Percentiles rank a stretch among this genome's conserved stretches.
phyloP scores from a whole-genome alignment of 1,284 basidiomycete genomes.

The Ustilago bromivora region DNA sequence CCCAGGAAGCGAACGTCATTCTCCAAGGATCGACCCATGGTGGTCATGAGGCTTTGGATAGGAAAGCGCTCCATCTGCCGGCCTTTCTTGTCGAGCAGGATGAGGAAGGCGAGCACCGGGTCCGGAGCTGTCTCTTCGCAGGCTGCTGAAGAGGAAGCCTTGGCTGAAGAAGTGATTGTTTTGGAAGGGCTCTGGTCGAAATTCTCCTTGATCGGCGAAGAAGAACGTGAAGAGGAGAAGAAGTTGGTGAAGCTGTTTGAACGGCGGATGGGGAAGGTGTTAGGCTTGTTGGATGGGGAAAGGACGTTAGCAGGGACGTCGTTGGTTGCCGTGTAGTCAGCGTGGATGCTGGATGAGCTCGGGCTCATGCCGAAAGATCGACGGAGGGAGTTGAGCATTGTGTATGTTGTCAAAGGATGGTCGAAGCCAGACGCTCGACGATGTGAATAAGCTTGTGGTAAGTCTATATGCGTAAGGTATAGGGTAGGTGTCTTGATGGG shows the following conservation, averaged over 20 bases:
- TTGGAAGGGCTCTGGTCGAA: conserved; percentile 4
- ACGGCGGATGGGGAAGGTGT: conserved; percentile 41
- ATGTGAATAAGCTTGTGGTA: no score
- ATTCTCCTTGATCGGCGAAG: conserved; percentile 28
- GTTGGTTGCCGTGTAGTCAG: conserved; percentile 14
- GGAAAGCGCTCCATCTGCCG: conserved; percentile 42
- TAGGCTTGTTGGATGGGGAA: conserved; percentile 39
- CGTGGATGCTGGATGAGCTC: conserved; percentile 27
- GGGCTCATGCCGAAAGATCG: conserved; percentile 54
- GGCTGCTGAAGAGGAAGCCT: conserved; percentile 12
- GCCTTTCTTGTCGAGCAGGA: conserved; percentile 45
- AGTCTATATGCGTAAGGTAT: no score
- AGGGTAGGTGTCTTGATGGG: no score
- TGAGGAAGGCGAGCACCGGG: conserved; percentile 38
- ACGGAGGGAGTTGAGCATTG: conserved; percentile 43
- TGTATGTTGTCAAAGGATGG: neutral
- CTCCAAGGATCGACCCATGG: conserved; percentile 45
- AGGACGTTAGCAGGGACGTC: conserved; percentile 16
- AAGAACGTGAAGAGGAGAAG: conserved; percentile 41
- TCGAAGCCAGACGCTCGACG: neutral
- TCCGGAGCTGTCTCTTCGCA: neutral
- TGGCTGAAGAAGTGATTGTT: conserved; percentile 16
- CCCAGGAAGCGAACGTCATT: conserved; percentile 48
- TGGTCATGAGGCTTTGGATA: conserved; percentile 36
- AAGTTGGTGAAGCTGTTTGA: conserved; percentile 52